Evolutionary conservation across 2,329 filamentous ascomycete species (phyloP).

Genomic region (Cytospora paraplurivora): DNA sequence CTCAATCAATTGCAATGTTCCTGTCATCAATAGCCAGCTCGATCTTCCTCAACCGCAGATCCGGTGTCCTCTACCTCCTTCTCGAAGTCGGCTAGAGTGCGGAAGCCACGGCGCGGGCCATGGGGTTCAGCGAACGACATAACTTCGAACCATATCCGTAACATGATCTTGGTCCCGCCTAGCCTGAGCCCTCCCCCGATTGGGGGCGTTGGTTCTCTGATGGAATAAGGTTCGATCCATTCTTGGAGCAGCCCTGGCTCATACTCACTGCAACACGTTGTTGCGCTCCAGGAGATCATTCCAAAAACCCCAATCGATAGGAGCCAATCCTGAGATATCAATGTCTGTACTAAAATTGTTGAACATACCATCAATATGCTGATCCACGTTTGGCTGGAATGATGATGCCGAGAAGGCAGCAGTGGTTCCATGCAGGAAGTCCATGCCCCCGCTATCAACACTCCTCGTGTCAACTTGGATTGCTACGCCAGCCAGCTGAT

Average conservation of each 20-base stretch:
- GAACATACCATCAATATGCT: slow-evolving; percentile 27
- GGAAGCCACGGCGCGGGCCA: slow-evolving; percentile 1
- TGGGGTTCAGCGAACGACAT: not conserved
- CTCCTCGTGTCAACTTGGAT: slow-evolving; percentile 27
- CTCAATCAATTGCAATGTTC: not conserved
- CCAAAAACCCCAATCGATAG: slow-evolving; percentile 29
- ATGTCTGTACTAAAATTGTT: slow-evolving; percentile 24
- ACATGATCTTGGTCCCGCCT: too few species aligned
- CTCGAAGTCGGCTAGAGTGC: slow-evolving; percentile 7
- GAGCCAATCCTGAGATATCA: slow-evolving; percentile 21
- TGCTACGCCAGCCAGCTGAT: slow-evolving; percentile 26
- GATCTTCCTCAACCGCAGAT: not conserved
- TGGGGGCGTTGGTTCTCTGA: not conserved
- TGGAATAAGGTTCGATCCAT: not conserved
- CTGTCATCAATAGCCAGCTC: not conserved
- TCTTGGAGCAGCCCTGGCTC: not conserved
- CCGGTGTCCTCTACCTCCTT: not conserved
- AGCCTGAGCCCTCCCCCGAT: not conserved
- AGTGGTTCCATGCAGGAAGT: not conserved
- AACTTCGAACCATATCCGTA: too few species aligned
- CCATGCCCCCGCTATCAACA: not conserved
- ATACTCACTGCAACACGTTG: slow-evolving; percentile 22
- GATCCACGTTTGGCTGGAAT: slow-evolving; percentile 19
- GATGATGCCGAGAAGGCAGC: not conserved
- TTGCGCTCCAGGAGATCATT: slow-evolving; percentile 27